Conservation (phyloP, 2,329 filamentous ascomycete species). For the Pseudogymnoascus sp. region DNA sequence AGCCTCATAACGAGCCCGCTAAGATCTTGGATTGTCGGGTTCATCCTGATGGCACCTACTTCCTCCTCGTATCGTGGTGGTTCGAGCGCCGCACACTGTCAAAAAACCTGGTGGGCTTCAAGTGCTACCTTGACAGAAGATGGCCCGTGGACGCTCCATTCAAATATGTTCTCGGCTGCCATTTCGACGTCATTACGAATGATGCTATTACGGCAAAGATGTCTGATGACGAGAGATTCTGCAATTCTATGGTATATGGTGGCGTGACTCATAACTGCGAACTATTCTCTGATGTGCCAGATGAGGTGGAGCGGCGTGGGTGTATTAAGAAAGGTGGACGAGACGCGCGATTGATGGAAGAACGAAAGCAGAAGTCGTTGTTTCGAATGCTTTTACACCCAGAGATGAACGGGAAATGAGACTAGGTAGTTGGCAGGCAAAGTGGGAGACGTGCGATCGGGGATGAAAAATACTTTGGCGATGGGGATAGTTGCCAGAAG, state of each 20-base stretch:
- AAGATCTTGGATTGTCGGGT: conserved; percentile 1
- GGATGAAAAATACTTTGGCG: background rate
- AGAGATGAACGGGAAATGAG: background rate
- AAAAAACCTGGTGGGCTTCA: background rate
- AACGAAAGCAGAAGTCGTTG: background rate
- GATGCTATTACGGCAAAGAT: background rate
- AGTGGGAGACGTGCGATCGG: background rate
- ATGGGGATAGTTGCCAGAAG: background rate
- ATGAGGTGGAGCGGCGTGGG: background rate
- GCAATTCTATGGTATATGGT: background rate
- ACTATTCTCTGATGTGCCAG: background rate
- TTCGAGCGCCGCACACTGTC: background rate
- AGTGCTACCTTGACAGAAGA: background rate
- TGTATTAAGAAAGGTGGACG: background rate
- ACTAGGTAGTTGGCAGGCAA: background rate
- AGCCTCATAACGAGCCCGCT: background rate
- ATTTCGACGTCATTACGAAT: background rate
- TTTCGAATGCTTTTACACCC: conserved; percentile 1
- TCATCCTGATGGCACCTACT: background rate
- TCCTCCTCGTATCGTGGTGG: background rate
- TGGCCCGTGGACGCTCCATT: background rate
- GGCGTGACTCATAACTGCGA: background rate
- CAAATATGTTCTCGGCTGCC: conserved; percentile 3
- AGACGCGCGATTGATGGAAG: background rate
- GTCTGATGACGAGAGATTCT: background rate